phyloP scores from a whole-genome alignment of 306 rosid species.

The Cucumis cinereus region DNA sequence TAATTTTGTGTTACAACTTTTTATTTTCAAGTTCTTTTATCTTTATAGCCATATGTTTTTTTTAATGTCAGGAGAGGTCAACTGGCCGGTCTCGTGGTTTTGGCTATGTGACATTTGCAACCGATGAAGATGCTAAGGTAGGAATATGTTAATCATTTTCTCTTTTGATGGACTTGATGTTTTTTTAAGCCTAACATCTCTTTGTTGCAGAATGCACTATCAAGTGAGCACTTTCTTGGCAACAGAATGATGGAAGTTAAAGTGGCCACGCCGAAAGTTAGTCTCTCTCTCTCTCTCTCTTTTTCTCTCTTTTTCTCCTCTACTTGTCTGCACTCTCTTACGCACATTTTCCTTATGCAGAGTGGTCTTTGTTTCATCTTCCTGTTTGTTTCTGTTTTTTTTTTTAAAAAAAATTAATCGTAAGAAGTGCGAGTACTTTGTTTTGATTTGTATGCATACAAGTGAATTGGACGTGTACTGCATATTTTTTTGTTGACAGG shows the following conservation, averaged over 20 bases:
- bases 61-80: slow-evolving; percentile 54
- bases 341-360: not conserved
- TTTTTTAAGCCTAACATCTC: not conserved
- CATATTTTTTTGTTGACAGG: slow-evolving; percentile 35
- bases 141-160: not conserved
- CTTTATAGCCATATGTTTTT: not conserved
- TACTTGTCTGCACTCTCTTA: not conserved
- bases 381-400: not conserved
- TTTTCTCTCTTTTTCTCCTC: not conserved
- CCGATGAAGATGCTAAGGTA: slow-evolving; percentile 89
- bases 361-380: not conserved
- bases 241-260: slow-evolving; percentile 89
- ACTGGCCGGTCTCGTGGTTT: slow-evolving; percentile 96
- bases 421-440: not conserved
- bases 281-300: not conserved
- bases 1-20: not conserved
- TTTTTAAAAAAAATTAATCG: not conserved
- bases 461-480: slow-evolving; percentile 4
- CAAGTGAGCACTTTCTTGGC: slow-evolving; percentile 80
- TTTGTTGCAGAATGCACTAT: slow-evolving; percentile 48
- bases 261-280: slow-evolving; percentile 97
- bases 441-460: not conserved
- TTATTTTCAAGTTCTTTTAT: not conserved
- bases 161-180: not conserved
- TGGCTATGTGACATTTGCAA: slow-evolving; percentile 88